Evolutionary conservation across 1,284 basidiomycete species (phyloP), one percentile per base, ranked within the genome.

Genomic region (Tylopilus orsonianus): DNA sequence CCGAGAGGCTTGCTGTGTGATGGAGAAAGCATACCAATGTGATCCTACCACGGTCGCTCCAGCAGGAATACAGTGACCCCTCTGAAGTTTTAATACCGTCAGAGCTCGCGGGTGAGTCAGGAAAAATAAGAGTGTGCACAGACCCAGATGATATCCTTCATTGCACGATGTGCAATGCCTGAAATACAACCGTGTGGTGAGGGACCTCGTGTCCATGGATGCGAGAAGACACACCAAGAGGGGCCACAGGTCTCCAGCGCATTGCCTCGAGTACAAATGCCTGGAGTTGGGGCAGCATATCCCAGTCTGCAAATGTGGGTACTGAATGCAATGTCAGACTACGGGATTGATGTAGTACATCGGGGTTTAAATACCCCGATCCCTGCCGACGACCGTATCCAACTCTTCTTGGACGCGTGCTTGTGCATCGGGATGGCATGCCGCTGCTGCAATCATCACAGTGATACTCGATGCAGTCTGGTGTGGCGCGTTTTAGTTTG

Each of bases 111-210:
- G 4, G 8, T 19, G 29, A 4, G 23, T 24, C 6, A n/a, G n/a
- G 3, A 5, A 13, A 37, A 8, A 13, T 41, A 38, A 2, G 36
- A 20, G 3, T n/a, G n/a, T n/a, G n/a, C n/a, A n/a, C 60, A 5
- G 44, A 72, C 72, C 64, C 68, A 74, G 26, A 66, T 48, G 7
- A 74, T 65, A 38, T 74, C 72, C 37, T 66, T 64, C 10, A 56
- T 71, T 0, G 71, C 61, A 22, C 65, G 59, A 38, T 73, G 72
- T 5, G 64, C 48, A 26, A 72, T 60, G 1, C 69, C 71, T 67
- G 10, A 22, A 3, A 40, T n/a, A 34, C n/a, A 33, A 22, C 8
- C 14, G 24, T 19, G 30, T 14, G 19, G 12, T 53, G 4, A 49
- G 39, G 5, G 2, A 5, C 14, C 5, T 5, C 4, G 18, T 2